Evolutionary conservation across 495 filamentous ascomycete species (phyloP).

Genomic region (Penicillium tannophilum): DNA sequence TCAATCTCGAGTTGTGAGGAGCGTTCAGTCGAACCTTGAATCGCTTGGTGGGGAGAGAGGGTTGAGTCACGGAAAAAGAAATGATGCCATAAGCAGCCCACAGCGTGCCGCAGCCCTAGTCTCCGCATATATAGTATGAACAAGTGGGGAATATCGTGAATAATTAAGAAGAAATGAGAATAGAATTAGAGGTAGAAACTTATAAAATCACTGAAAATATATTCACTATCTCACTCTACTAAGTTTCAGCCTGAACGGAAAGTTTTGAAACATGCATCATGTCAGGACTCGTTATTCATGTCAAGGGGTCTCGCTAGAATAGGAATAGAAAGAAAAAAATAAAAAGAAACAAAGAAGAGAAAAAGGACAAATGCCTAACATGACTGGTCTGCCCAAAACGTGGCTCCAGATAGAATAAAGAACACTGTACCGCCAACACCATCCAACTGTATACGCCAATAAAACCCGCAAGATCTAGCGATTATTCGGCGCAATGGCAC

Average conservation of each 20-base stretch:
- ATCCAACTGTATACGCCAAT: constrained; percentile 25
- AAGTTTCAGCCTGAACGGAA: not conserved
- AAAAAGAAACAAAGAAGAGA: constrained; percentile 10
- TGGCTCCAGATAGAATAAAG: constrained; percentile 21
- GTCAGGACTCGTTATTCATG: constrained; percentile 32
- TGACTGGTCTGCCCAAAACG: constrained; percentile 8
- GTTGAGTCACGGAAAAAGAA: constrained; percentile 42
- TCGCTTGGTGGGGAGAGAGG: constrained; percentile 37
- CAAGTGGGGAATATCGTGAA: no score
- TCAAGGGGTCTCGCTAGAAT: constrained; percentile 26
- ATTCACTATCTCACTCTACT: not conserved
- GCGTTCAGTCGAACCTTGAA: constrained; percentile 21
- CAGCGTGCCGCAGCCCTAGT: constrained; percentile 30
- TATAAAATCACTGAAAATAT: no score
- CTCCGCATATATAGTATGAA: constrained; percentile 3
- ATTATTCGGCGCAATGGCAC: constrained; percentile 36
- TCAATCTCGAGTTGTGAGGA: constrained; percentile 23
- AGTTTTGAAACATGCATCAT: constrained; percentile 25
- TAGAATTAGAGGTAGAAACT: no score
- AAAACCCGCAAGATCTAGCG: constrained; percentile 26
- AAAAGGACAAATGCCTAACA: constrained; percentile 5
- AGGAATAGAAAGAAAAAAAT: constrained; percentile 25
- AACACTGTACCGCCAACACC: constrained; percentile 26
- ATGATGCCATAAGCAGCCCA: constrained; percentile 46
- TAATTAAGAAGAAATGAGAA: not conserved